Base-by-base conservation (phyloP, 306 rosid species). In the Rubus parviflorus region DNA sequence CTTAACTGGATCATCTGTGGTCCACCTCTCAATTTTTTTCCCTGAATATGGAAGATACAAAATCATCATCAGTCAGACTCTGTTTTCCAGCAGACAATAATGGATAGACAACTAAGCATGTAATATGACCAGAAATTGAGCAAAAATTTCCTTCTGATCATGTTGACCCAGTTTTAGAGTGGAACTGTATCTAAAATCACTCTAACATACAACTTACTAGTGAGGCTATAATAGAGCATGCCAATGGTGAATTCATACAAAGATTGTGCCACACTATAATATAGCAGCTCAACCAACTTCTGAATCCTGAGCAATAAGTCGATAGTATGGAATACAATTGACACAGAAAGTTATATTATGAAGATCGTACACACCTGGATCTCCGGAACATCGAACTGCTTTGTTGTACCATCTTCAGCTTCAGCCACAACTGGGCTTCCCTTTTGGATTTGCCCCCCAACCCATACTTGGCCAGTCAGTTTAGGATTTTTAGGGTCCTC, bases 1-100 rank as follows among this genome's bases (percentile, higher is more conserved):
- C 97, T 92, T 77, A 90, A 62, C 81, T 95, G 98, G 77, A 95
- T 88, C 97, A 90, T 95, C 82, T 95, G 98, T 73, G 97, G 98
- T 6, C 97, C 97, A 38, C 90, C 96, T 84, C 97, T 89, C 86
- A 95, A 77, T 61, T 84, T 83, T 2, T 89, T 79, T 35, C 95
- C 97, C 98, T 95, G 88, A 70, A 83, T 8, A 38, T 58, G 38
- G 10, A 8, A 73, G n/a, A 10, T 41, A 35, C 25, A 37, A 60
- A 52, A 57, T 58, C 68, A 68, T 37, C 13, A 54, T 64, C 69
- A 40, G 38, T 64, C 22, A 38, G 69, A 38, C 5, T 15, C 41
- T 41, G n/a, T n/a, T 66, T 38, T n/a, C 51, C 71, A 66, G 15
- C 12, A 66, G 25, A 37, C 1, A 10, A 38, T 40, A 14, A 40